Percentiles rank a stretch among this genome's conserved stretches.
These are phyloP conservation scores for Lactarius sp. DNA, from an alignment of 768 basidiomycete genomes.

Conservation along the genomic window DNA sequence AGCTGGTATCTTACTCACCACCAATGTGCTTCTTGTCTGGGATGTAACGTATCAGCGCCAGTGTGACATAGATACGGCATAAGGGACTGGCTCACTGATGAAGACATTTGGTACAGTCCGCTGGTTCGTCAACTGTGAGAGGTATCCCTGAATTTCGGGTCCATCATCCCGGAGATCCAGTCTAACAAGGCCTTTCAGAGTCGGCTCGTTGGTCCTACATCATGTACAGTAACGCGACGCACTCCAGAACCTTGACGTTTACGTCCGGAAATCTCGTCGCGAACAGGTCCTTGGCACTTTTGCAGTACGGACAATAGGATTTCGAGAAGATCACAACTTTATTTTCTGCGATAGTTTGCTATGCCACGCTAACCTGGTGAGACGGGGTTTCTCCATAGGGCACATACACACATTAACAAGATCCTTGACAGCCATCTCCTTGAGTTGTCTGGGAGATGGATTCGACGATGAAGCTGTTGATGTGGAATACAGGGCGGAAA, in stretches of 20 bases:
- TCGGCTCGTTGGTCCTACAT: neutral
- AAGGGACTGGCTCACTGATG: conserved; percentile 45
- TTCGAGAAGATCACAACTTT: conserved; percentile 41
- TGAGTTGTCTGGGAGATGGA: conserved; percentile 33
- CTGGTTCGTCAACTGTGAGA: conserved; percentile 58
- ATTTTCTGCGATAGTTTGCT: conserved; percentile 36
- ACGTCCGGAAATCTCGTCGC: conserved; percentile 32
- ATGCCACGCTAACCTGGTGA: neutral
- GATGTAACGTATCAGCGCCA: neutral
- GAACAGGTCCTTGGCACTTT: conserved; percentile 37
- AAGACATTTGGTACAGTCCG: conserved; percentile 75
- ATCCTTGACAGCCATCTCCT: conserved; percentile 33
- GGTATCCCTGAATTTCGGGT: conserved; percentile 58
- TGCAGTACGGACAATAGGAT: conserved; percentile 40
- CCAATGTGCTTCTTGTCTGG: conserved; percentile 52
- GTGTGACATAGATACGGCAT: neutral
- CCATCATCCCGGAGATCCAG: conserved; percentile 59
- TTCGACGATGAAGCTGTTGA: conserved; percentile 33
- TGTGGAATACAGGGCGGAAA: conserved; percentile 23
- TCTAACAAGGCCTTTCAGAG: conserved; percentile 33
- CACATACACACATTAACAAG: conserved; percentile 37
- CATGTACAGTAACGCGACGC: conserved; percentile 19
- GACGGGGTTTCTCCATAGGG: neutral
- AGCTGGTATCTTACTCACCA: conserved; percentile 35
- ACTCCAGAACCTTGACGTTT: conserved; percentile 36